These are phyloP conservation scores for Kwoniella dejecticola DNA, from an alignment of 768 basidiomycete species.

Conservation along the genomic window DNA sequence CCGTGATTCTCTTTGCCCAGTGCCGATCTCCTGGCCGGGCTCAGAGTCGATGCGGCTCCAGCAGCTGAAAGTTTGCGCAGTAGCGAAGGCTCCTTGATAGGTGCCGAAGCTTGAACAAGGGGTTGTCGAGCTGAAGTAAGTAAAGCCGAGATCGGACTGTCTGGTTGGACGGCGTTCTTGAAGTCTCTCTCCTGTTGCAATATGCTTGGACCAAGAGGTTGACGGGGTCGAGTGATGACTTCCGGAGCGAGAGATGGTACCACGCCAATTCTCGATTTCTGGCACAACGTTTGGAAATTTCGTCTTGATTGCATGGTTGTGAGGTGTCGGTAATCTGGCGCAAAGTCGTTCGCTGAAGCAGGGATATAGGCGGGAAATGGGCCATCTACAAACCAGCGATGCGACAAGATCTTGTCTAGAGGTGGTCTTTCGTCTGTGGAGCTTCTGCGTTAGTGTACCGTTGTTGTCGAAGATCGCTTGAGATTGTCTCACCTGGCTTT, in stretches of 20 bases:
- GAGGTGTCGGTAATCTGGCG: conserved; percentile 73
- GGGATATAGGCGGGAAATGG: conserved; percentile 81
- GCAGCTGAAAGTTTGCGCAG: conserved; percentile 49
- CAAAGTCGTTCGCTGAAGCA: conserved; percentile 69
- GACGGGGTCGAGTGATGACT: conserved; percentile 20
- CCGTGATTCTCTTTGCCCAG: conserved; percentile 23
- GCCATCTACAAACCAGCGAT: conserved; percentile 79
- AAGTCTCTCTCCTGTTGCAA: conserved; percentile 79
- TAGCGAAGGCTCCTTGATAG: conserved; percentile 50
- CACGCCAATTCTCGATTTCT: conserved; percentile 42
- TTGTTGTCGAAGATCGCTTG: background rate
- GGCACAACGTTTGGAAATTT: conserved; percentile 68
- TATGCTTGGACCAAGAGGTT: conserved; percentile 49
- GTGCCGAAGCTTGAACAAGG: conserved; percentile 64
- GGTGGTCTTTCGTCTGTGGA: conserved; percentile 70
- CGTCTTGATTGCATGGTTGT: conserved; percentile 66
- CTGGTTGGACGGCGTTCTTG: conserved; percentile 92
- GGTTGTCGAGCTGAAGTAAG: conserved; percentile 85
- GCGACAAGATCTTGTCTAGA: conserved; percentile 78
- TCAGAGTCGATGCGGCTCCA: conserved; percentile 64
- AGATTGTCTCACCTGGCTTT: conserved; percentile 62
- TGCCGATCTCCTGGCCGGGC: conserved; percentile 50
- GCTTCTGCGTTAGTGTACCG: background rate
- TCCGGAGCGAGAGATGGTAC: conserved; percentile 37
- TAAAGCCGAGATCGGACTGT: conserved; percentile 87